These are phyloP conservation scores for Lepidopterella palustris DNA, from an alignment of 495 filamentous ascomycete genomes.

Conservation along the genomic window DNA sequence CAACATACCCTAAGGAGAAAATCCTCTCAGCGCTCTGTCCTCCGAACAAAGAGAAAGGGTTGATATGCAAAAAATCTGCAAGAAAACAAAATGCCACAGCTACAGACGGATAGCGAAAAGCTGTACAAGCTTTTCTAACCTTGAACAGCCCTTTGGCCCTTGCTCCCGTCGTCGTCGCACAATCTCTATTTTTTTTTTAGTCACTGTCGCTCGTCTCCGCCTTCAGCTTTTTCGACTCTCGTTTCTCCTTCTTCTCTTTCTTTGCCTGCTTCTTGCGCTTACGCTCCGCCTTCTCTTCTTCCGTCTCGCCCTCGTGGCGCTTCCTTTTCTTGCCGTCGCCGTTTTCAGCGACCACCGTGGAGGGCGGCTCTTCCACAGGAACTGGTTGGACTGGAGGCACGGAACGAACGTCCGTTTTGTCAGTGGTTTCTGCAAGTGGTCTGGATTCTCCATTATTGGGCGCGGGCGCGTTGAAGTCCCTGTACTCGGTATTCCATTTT, in stretches of 20 bases:
- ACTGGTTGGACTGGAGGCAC: constrained; percentile 33
- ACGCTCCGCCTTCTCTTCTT: constrained; percentile 33
- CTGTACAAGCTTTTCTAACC: too few species aligned
- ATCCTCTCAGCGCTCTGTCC: too few species aligned
- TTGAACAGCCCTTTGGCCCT: too few species aligned
- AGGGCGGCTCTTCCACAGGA: constrained; percentile 6
- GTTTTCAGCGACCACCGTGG: constrained; percentile 6
- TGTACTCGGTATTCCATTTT: constrained; percentile 84
- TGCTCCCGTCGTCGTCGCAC: too few species aligned
- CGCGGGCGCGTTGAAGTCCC: constrained; percentile 64
- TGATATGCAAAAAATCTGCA: too few species aligned
- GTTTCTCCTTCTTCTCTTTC: constrained; percentile 29
- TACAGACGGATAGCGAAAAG: too few species aligned
- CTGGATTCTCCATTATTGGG: constrained; percentile 13
- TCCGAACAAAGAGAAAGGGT: too few species aligned
- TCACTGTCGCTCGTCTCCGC: constrained; percentile 32
- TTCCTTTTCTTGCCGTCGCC: constrained; percentile 32
- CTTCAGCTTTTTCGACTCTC: constrained; percentile 28
- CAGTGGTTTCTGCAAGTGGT: constrained; percentile 40
- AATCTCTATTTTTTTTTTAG: constrained; percentile 6
- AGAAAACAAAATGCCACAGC: too few species aligned
- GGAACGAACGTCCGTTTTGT: constrained; percentile 38
- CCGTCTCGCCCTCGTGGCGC: constrained; percentile 34
- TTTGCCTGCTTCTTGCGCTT: constrained; percentile 37
- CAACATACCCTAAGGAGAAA: neutral